Evolutionary conservation across 495 filamentous ascomycete species (phyloP), one percentile per base, ranked within the genome.

Genomic region (Terfezia claveryi): DNA sequence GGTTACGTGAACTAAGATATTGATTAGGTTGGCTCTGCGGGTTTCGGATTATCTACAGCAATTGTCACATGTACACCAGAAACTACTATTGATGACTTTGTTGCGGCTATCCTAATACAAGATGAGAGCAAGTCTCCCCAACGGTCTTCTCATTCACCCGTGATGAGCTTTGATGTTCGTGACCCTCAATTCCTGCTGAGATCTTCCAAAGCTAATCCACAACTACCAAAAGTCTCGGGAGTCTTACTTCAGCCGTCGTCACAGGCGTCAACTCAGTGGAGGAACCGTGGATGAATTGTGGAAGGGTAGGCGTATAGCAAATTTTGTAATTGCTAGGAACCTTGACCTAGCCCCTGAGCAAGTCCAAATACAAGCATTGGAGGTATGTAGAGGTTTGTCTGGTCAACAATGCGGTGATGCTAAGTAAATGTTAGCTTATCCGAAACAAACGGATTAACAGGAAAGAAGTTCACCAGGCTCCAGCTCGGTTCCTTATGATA

Each of bases 281-380:
- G 41, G 41, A 46, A 46, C 41, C 8, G 41, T 46, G 4, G 41
- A 46, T 14, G 41, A 46, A 4, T 20, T 14, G 41, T 46, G 27
- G 37, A 50, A 41, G 27, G 27, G 20, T 20, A 17, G 23, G 5
- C 37, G 51, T 8, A 80, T 92, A 52, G 80, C 84, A 50, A 86
- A 93, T 67, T 73, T 94, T 11, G 70, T 94, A 23, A 80, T 98
- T 51, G 80, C 82, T 6, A 81, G 79, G 58, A 77, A 94, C 61
- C 77, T 98, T 51, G 76, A 93, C 64, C 64, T 71, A 44, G 82
- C 82, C 2, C 71, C 72, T 32, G 69, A 76, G 23, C 74, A 78
- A 46, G 74, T 95, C n/a, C 91, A 98, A 68, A 79, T 87, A 38
- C 85, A 94, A 62, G 80, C 77, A 32, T 74, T 98, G 32, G 89